These are phyloP conservation scores for Parmelia sp. DNA, from an alignment of 495 filamentous ascomycete species.

Conservation along the genomic window DNA sequence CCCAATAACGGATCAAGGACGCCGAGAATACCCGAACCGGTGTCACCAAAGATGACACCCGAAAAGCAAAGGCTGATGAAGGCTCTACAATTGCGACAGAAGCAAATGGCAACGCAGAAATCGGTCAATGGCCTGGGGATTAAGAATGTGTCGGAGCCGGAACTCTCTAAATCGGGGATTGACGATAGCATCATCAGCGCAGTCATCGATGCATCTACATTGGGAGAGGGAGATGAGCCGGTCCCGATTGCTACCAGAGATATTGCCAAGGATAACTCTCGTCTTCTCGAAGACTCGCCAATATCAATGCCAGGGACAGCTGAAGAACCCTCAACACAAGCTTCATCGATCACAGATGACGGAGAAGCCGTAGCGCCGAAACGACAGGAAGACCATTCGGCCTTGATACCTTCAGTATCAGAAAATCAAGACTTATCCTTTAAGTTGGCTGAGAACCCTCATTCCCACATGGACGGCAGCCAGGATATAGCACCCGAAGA, in stretches of 20 bases:
- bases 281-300: conserved; percentile 22
- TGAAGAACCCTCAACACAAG: conserved; percentile 26
- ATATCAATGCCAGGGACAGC: conserved; percentile 23
- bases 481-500: not conserved
- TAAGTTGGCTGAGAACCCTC: not conserved
- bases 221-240: conserved; percentile 7
- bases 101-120: conserved; percentile 50
- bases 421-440: not conserved
- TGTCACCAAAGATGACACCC: conserved; percentile 64
- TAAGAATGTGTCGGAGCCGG: conserved; percentile 1
- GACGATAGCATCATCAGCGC: conserved; percentile 1
- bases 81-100: conserved; percentile 82
- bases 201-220: conserved; percentile 29
- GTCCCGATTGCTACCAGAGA: conserved; percentile 9
- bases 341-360: conserved; percentile 27
- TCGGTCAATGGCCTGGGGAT: conserved; percentile 12
- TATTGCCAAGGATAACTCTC: conserved; percentile 6
- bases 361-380: conserved; percentile 9
- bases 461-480: not conserved
- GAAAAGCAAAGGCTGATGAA: conserved; percentile 92
- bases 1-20: conserved; percentile 39
- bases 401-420: not conserved
- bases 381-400: not conserved
- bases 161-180: not conserved
- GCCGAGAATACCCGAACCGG: conserved; percentile 27